Conservation (phyloP, 1,284 basidiomycete species). For the Leccinum ponderosum region DNA sequence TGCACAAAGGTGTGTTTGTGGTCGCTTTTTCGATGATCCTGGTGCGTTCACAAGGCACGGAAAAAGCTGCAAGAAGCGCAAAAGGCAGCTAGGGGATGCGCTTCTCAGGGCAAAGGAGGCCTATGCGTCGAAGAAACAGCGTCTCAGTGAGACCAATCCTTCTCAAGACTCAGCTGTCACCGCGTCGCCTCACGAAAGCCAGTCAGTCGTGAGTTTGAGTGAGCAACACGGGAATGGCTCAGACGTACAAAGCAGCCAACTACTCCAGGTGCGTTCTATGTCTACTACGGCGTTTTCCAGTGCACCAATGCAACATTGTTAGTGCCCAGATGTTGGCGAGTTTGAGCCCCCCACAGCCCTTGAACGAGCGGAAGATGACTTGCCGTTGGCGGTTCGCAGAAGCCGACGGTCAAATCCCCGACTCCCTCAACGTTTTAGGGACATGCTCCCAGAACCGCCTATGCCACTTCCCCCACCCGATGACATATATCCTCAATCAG, state of each 20-base stretch:
- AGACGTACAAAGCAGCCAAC: neutral
- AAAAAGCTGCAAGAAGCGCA: slow-evolving; percentile 1
- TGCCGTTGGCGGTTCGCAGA: neutral
- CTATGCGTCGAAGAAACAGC: neutral
- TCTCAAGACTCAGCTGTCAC: neutral
- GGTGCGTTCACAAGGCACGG: neutral
- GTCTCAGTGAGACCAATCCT: neutral
- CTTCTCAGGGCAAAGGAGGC: neutral
- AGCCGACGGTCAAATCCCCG: neutral
- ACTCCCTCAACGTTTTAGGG: neutral
- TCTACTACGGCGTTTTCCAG: neutral
- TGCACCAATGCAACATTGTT: neutral
- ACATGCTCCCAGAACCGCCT: neutral
- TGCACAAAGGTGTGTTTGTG: neutral
- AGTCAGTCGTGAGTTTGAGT: neutral
- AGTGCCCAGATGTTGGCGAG: neutral
- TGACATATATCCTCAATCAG: neutral
- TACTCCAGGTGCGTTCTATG: neutral
- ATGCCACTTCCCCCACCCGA: neutral
- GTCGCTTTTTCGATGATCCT: neutral
- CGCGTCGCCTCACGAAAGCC: neutral
- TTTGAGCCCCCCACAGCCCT: neutral
- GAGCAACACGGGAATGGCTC: neutral
- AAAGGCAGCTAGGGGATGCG: neutral
- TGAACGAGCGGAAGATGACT: neutral